Conservation (phyloP, 768 basidiomycete species). For the Calocybe gangraenosa region DNA sequence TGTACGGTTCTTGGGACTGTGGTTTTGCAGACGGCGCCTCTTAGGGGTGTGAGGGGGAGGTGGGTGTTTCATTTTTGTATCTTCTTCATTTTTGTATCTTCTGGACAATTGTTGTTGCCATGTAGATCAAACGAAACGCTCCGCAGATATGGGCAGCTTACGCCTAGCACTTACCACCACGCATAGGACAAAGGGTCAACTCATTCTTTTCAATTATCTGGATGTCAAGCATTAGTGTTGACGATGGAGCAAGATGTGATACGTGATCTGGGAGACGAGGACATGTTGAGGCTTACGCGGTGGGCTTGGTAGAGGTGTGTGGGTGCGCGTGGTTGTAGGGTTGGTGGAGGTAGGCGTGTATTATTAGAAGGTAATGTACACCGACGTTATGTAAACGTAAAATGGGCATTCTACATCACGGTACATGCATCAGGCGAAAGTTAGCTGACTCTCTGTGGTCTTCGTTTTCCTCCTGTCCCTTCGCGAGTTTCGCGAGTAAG, state of each 20-base stretch:
- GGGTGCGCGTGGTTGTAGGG: slow-evolving; percentile 41
- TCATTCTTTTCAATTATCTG: not conserved
- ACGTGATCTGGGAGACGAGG: slow-evolving; percentile 61
- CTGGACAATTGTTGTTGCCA: not conserved
- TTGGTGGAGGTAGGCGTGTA: no score
- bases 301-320: slow-evolving; percentile 74
- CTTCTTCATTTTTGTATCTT: no score
- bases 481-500: no score
- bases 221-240: slow-evolving; percentile 44
- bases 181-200: slow-evolving; percentile 18
- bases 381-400: no score
- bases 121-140: slow-evolving; percentile 76
- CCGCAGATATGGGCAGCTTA: slow-evolving; percentile 90
- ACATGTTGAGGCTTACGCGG: slow-evolving; percentile 64
- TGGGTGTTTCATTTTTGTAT: slow-evolving; percentile 22
- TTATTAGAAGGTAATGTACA: no score
- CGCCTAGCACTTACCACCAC: no score
- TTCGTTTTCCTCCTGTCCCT: no score
- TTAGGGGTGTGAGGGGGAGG: slow-evolving; percentile 74
- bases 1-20: slow-evolving; percentile 81
- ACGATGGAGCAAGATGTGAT: slow-evolving; percentile 79
- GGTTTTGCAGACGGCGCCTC: slow-evolving; percentile 85
- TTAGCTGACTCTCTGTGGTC: no score
- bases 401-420: no score
- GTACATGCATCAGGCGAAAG: no score